These are phyloP conservation scores for Pythium brachiatum DNA, from an alignment of 352 stramenopile genomes.

Conservation along the genomic window DNA sequence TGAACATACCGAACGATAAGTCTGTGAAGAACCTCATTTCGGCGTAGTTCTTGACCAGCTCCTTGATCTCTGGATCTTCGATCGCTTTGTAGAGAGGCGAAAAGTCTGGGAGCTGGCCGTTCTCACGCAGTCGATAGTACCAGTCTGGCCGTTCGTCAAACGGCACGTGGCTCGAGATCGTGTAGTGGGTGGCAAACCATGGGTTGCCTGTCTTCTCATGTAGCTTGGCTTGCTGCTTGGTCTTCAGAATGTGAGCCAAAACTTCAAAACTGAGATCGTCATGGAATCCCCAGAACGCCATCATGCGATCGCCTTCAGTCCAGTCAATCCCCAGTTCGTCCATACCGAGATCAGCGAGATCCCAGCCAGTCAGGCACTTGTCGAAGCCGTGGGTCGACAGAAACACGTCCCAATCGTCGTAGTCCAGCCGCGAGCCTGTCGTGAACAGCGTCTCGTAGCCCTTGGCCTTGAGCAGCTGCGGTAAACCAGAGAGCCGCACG, in stretches of 20 bases:
- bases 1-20: slow-evolving; percentile 53
- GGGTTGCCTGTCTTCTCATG: slow-evolving; percentile 24
- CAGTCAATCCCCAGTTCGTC: slow-evolving; percentile 51
- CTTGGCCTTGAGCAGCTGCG: slow-evolving; percentile 53
- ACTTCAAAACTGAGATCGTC: slow-evolving; percentile 65
- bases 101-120: slow-evolving; percentile 37
- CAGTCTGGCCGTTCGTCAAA: slow-evolving; percentile 62
- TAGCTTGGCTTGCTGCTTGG: slow-evolving; percentile 22
- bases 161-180: slow-evolving; percentile 68
- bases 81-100: slow-evolving; percentile 36
- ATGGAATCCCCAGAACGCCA: slow-evolving; percentile 68
- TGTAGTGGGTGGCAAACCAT: slow-evolving; percentile 68
- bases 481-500: slow-evolving; percentile 43
- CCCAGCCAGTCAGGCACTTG: slow-evolving; percentile 36
- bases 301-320: slow-evolving; percentile 48
- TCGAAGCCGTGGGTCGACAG: slow-evolving; percentile 60
- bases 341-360: slow-evolving; percentile 41
- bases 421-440: slow-evolving; percentile 49
- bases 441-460: slow-evolving; percentile 69
- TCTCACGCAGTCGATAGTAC: slow-evolving; percentile 43
- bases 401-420: slow-evolving; percentile 65
- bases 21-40: slow-evolving; percentile 71
- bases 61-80: slow-evolving; percentile 33
- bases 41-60: slow-evolving; percentile 54
- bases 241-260: slow-evolving; percentile 46